phyloP scores from a whole-genome alignment of 2,329 filamentous ascomycete genomes.

The Claviceps arundinis region DNA sequence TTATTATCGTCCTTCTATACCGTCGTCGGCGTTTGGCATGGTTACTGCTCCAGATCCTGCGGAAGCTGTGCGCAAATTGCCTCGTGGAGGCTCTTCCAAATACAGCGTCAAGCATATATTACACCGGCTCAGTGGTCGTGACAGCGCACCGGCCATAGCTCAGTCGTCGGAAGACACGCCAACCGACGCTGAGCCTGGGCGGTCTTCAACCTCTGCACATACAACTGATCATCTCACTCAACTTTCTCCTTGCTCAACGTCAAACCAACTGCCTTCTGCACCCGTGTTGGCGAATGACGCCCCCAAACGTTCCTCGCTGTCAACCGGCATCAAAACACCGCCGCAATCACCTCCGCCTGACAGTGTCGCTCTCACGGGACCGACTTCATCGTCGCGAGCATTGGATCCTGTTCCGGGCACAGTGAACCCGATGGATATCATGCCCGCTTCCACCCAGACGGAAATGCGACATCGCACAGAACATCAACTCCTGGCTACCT shows the following conservation, averaged over 20 bases:
- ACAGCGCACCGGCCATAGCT: slow-evolving; percentile 16
- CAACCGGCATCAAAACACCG: neutral
- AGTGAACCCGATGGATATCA: slow-evolving; percentile 41
- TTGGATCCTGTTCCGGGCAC: slow-evolving; percentile 29
- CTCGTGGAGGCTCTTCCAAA: slow-evolving; percentile 21
- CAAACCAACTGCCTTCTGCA: neutral
- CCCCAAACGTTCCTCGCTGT: neutral
- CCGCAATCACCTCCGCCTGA: slow-evolving; percentile 1
- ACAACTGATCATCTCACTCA: slow-evolving; percentile 20
- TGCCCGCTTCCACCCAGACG: slow-evolving; percentile 28
- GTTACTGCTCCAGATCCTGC: slow-evolving; percentile 12
- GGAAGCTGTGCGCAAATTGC: slow-evolving; percentile 11
- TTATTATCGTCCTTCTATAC: slow-evolving; percentile 28
- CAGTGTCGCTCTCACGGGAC: slow-evolving; percentile 5
- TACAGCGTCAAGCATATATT: slow-evolving; percentile 24
- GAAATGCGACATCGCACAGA: slow-evolving; percentile 25
- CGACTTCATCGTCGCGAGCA: slow-evolving; percentile 17
- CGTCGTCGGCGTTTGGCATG: slow-evolving; percentile 29
- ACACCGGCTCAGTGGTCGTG: slow-evolving; percentile 20
- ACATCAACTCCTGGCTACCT: slow-evolving; percentile 19
- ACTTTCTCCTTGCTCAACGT: slow-evolving; percentile 10
- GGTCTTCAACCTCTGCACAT: slow-evolving; percentile 6
- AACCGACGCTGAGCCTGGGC: slow-evolving; percentile 1
- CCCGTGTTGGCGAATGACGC: slow-evolving; percentile 7
- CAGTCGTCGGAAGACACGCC: neutral